Base-by-base conservation (phyloP, 1,139 yeast species). In the Fermentozyma sake region DNA sequence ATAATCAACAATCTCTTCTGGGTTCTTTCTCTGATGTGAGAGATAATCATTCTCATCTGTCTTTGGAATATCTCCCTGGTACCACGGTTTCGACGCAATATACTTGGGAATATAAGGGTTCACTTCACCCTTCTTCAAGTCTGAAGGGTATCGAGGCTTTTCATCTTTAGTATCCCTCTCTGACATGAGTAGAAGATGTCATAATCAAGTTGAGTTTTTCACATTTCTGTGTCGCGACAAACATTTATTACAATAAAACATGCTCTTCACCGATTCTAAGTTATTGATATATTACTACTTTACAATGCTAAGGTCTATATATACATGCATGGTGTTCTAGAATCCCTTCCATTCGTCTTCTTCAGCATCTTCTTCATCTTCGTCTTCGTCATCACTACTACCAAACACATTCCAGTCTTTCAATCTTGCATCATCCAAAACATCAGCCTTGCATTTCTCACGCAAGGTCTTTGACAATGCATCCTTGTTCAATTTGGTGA, bases 381-480 rank as follows among this genome's bases (percentile, higher is more conserved):
- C 34, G 8, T 41, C 44, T n/a, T 35, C 36, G 6, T 41, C 49
- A 12, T 45, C 50, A 5, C 39, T 49, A 5, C 37, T 46, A 28
- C 64, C 61, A 7, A 55, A 53, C 4, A 78, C 64, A 6, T 79
- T 82, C 95, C 95, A 85, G 21, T 63, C 63, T 19, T 54, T 53
- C 33, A 86, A 64, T 46, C 93, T 68, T 19, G 61, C 57, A 50
- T 87, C 95, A 1, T 61, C 61, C 30, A 84, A 58, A 1, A 89
- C 69, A 24, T 84, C 93, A 24, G 72, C 76, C 39, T 61, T 66
- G 35, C 82, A 78, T 44, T 76, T 79, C 32, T 68, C 64, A 50
- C 86, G 74, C 35, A 87, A 60, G 2, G 84, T 73, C 56, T 81
- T 84, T 46, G 75, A 66, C 19, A 64, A 58, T 8, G 79, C 69